Evolutionary conservation across 1,139 yeast genomes (phyloP), one percentile per base, ranked within the genome.

Genomic region (Blastobotrys illinoisensis): DNA sequence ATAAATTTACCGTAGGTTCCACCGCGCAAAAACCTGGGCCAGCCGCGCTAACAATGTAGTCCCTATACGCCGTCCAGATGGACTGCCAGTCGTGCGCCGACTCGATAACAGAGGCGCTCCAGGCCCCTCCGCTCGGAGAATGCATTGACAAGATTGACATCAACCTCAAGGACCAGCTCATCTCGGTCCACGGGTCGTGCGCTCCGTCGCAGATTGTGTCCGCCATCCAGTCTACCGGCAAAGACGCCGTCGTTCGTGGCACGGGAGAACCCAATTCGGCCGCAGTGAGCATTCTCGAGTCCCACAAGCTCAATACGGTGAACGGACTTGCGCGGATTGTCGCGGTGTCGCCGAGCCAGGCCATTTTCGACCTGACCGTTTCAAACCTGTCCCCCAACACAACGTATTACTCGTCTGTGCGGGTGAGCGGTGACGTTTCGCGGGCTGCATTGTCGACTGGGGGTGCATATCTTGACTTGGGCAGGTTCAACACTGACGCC

Each of bases 161-260:
- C 21, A 83, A 86, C 67, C 71, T 88, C 46, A 62, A 68, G 5
- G 69, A 75, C 16, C 82, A 87, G 64, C 71, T 80, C 32, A 91
- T 88, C 13, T 74, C 81, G 0, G 85, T 89, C 4, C 73, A 73
- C 21, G 95, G 95, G 1, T 68, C 79, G 1, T 74, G 79, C 6
- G 81, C 96, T 2, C 96, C 96, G 1, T 85, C 93, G 3, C 72
- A 70, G 32, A 77, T 89, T 18, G 84, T 87, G 28, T 73, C 74
- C 58, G 79, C 86, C 0, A 82, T 88, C 56, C 91, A 86, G 67
- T 64, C 67, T 1, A 83, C 83, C 3, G 97, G 97, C 1, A 81
- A 82, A 62, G 97, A 91, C 67, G 96, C 96, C 9, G 88, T 91
- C 60, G 85, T 91, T 40, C 77, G 98, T 58, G 99, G 99, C 5